Evolutionary conservation across 1,284 basidiomycete species (phyloP).

Genomic region (Pholiota adiposa): DNA sequence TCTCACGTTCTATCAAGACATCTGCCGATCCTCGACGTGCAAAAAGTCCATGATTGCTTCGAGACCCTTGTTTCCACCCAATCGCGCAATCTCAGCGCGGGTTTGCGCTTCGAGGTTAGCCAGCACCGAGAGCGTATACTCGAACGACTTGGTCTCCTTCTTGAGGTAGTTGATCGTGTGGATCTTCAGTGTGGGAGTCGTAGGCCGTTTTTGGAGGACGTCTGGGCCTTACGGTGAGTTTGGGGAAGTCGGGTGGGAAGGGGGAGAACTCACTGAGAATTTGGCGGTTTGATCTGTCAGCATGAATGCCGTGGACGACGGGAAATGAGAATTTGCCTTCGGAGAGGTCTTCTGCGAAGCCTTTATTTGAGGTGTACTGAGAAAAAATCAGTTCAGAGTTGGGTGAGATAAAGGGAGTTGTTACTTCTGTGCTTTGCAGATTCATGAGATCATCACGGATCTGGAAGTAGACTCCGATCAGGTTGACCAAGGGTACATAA

Average conservation of each 20-base stretch:
- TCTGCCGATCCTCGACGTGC: constrained; percentile 30
- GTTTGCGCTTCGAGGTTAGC: constrained; percentile 59
- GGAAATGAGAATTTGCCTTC: constrained; percentile 98
- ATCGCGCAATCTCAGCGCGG: constrained; percentile 52
- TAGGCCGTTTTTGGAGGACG: constrained; percentile 86
- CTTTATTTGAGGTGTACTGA: constrained; percentile 91
- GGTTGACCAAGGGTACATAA: constrained; percentile 91
- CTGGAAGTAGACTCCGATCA: constrained; percentile 95
- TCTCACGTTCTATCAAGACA: constrained; percentile 3
- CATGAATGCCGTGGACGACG: constrained; percentile 86
- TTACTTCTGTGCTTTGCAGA: constrained; percentile 82
- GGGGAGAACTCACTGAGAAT: constrained; percentile 70
- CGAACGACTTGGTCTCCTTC: constrained; percentile 70
- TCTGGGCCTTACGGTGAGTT: constrained; percentile 48
- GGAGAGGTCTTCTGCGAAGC: constrained; percentile 92
- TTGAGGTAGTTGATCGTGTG: constrained; percentile 81
- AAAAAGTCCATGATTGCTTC: constrained; percentile 38
- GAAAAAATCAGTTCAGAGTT: constrained; percentile 58
- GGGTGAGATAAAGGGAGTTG: constrained; percentile 8
- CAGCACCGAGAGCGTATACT: constrained; percentile 72
- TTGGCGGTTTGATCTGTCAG: constrained; percentile 74
- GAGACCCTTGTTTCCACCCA: constrained; percentile 60
- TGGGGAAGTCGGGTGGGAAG: not conserved
- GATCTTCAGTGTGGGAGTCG: constrained; percentile 77
- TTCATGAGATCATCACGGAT: constrained; percentile 99